Evolutionary conservation across 345 rosid genomes (phyloP).

Genomic region (Limnanthes douglasii): DNA sequence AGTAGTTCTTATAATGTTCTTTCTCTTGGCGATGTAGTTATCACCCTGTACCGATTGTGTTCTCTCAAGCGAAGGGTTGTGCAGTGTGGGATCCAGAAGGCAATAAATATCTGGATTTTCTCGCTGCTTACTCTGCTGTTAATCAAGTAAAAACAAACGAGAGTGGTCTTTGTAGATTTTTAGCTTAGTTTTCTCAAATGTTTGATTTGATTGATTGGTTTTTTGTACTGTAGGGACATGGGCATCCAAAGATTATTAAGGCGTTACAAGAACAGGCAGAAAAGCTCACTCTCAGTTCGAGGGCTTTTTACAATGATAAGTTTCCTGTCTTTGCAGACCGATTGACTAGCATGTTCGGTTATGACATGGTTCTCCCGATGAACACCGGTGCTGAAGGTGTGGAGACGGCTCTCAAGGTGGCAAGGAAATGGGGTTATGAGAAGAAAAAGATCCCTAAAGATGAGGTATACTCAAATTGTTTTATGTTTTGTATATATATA

Average conservation of each 20-base stretch:
- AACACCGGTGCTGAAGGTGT: constrained; percentile 99
- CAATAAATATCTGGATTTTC: constrained; percentile 80
- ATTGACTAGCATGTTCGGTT: constrained; percentile 71
- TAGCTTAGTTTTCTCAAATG: too few species aligned
- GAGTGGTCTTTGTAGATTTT: too few species aligned
- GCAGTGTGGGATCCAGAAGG: constrained; percentile 90
- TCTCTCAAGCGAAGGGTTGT: constrained; percentile 82
- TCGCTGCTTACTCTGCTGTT: constrained; percentile 88
- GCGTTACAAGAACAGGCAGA: constrained; percentile 75
- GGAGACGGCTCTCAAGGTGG: constrained; percentile 87
- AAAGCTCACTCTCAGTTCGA: constrained; percentile 70
- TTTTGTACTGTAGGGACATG: constrained; percentile 52
- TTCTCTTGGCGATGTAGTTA: constrained; percentile 29
- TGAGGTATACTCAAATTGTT: constrained; percentile 34
- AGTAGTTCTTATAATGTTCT: neutral
- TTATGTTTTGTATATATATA: neutral
- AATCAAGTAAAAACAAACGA: constrained; percentile 43
- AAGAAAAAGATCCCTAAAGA: constrained; percentile 65
- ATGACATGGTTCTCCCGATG: constrained; percentile 98
- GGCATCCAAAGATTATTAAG: constrained; percentile 83
- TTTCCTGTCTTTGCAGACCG: constrained; percentile 77
- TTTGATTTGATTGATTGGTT: neutral
- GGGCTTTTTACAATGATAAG: constrained; percentile 79
- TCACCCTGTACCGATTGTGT: constrained; percentile 93
- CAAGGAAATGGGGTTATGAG: constrained; percentile 93